These are phyloP conservation scores for Aspergillus sp. DNA, from an alignment of 2,329 filamentous ascomycete species.

Conservation along the genomic window DNA sequence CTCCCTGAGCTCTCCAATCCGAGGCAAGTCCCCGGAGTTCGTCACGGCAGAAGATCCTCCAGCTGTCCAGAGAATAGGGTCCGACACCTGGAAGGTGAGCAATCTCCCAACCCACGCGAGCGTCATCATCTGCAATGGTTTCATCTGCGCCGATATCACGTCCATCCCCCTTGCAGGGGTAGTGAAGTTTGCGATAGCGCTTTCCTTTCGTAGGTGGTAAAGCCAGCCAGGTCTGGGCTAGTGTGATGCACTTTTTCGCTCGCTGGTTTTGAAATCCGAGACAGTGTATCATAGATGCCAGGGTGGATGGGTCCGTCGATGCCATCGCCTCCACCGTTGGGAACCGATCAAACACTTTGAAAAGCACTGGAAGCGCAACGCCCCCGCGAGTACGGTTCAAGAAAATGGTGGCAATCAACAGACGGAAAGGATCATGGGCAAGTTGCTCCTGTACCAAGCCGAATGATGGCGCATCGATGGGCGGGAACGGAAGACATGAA, in stretches of 20 bases:
- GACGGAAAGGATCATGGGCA: slow-evolving; percentile 71
- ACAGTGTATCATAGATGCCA: slow-evolving; percentile 66
- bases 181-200: slow-evolving; percentile 60
- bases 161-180: slow-evolving; percentile 54
- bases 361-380: slow-evolving; percentile 74
- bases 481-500: slow-evolving; percentile 63
- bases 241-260: slow-evolving; percentile 66
- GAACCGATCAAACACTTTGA: slow-evolving; percentile 66
- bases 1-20: slow-evolving; percentile 65
- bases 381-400: slow-evolving; percentile 77
- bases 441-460: slow-evolving; percentile 84
- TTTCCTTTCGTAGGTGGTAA: slow-evolving; percentile 62
- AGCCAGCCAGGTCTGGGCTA: slow-evolving; percentile 69
- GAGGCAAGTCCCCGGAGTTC: slow-evolving; percentile 65
- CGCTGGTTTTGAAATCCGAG: slow-evolving; percentile 72
- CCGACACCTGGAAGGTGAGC: slow-evolving; percentile 78
- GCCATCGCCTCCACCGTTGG: slow-evolving; percentile 67
- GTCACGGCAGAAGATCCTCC: slow-evolving; percentile 92
- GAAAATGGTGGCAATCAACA: slow-evolving; percentile 81
- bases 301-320: slow-evolving; percentile 55
- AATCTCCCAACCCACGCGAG: slow-evolving; percentile 72
- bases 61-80: slow-evolving; percentile 82
- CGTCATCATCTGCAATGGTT: slow-evolving; percentile 51
- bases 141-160: slow-evolving; percentile 52
- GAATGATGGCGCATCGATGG: slow-evolving; percentile 64